Evolutionary conservation across 345 rosid genomes (phyloP).

Genomic region (Salix exigua): DNA sequence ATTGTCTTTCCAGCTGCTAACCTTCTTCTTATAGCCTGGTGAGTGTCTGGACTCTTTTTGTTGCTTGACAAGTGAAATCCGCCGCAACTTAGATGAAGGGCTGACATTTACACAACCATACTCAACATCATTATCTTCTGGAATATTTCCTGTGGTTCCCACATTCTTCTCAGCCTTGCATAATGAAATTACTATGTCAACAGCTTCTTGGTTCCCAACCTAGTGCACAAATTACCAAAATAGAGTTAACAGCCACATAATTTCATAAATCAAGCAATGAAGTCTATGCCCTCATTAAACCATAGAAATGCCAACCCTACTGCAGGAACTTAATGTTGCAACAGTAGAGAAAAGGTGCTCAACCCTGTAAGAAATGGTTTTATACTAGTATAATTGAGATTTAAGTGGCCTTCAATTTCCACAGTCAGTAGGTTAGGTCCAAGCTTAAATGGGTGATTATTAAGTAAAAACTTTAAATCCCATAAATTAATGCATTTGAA

Average conservation of each 20-base stretch:
- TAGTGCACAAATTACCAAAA: constrained; percentile 10
- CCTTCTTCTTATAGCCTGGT: constrained; percentile 27
- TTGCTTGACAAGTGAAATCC: constrained; percentile 59
- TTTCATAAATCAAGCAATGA: background rate
- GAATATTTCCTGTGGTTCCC: constrained; percentile 8
- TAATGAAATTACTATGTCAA: constrained; percentile 39
- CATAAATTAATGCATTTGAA: background rate
- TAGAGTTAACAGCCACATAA: constrained; percentile 5
- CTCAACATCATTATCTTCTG: constrained; percentile 26
- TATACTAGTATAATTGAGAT: background rate
- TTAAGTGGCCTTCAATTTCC: background rate
- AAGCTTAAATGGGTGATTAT: too few relatives aligned
- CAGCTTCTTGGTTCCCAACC: constrained; percentile 76
- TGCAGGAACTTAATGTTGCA: background rate
- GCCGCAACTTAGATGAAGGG: constrained; percentile 57
- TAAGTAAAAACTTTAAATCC: too few relatives aligned
- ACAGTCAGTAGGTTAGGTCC: too few relatives aligned
- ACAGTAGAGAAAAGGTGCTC: background rate
- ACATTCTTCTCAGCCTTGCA: constrained; percentile 35
- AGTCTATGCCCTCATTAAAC: background rate
- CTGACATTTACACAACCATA: constrained; percentile 51
- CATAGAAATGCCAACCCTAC: background rate
- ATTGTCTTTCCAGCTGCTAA: constrained; percentile 22
- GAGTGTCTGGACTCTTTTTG: constrained; percentile 28
- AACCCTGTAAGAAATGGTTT: background rate